Base-by-base conservation (phyloP, 75 land plant species). In the Pseudotsuga menziesii region DNA sequence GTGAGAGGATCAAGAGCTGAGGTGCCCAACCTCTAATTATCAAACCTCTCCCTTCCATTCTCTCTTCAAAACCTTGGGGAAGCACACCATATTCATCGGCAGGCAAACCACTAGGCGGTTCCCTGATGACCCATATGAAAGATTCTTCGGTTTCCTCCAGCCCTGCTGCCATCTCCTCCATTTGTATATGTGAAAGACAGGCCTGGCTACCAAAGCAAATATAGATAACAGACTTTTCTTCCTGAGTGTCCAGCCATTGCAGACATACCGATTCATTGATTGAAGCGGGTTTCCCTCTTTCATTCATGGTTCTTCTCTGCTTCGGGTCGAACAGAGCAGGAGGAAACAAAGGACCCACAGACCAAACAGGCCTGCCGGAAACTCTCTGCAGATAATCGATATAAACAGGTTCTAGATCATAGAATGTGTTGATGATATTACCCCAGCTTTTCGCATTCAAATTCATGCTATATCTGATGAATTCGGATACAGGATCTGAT, bases 381-480 rank as follows among this genome's bases (percentile, higher is more conserved):
- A 39, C 19, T 14, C 2, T 39, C 27, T 41, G 73, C 23, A 82
- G 73, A 26, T 80, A 79, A 25, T 79, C 82, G 29, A 79, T 12
- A 36, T 78, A 81, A 23, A 36, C 61, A 14, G 78, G 73, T 19
- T 88, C 88, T 63, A 88, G 55, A 4, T 14, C 85, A 0, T 41
- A 29, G 19, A 85, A 81, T 5, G 85, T 29, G 78, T 88, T 85
- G 58, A 84, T 29, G 60, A 88, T 74, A 20, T 23, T 5, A 3
- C 87, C 87, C 87, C 85, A 88, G 26, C 85, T 83, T 52, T 8
- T 36, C 2, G 29, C 20, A 70, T 88, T 88, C 4, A 27, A 73
- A 19, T 76, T 16, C 61, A 81, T 58, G 1, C 61, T 20, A 2
- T 80, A 72, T 17, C 27, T 75, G n/a, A 85, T 64, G 48, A 62